Evolutionary conservation across 768 basidiomycete genomes (phyloP).

Genomic region (Tricholoma matsutake): DNA sequence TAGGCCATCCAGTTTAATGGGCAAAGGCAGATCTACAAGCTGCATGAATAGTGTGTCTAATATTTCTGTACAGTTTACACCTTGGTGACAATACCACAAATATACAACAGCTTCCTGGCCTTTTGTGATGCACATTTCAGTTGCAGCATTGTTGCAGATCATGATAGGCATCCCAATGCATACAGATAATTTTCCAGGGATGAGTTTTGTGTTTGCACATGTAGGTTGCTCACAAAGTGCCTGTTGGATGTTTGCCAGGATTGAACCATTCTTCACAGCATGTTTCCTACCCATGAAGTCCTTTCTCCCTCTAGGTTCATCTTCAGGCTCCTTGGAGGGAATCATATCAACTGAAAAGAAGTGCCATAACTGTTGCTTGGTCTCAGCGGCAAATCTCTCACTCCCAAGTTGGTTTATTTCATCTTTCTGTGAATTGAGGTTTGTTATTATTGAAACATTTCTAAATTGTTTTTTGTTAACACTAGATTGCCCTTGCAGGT

Average conservation of each 20-base stretch:
- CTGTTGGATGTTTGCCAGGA: neutral
- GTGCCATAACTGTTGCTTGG: conserved; percentile 14
- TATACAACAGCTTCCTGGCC: conserved; percentile 17
- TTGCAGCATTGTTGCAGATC: conserved; percentile 14
- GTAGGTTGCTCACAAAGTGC: neutral
- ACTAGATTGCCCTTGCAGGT: neutral
- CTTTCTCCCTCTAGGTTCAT: neutral
- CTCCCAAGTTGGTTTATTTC: conserved; percentile 27
- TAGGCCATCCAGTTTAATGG: no score
- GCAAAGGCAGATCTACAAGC: no score
- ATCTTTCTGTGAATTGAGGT: conserved; percentile 27
- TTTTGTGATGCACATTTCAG: neutral
- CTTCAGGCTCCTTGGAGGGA: neutral
- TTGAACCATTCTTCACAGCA: neutral
- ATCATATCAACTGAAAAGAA: conserved; percentile 24
- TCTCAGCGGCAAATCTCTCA: conserved; percentile 28
- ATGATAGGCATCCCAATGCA: conserved; percentile 18
- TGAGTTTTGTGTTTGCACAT: conserved; percentile 7
- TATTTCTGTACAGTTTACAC: neutral
- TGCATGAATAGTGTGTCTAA: no score
- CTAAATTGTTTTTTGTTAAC: conserved; percentile 17
- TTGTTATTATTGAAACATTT: conserved; percentile 33
- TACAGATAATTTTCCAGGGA: conserved; percentile 18
- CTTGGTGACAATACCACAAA: conserved; percentile 9
- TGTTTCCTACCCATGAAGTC: no score